Evolutionary conservation across 805 yeast genomes (phyloP), one percentile per base, ranked within the genome.

Genomic region (Ogataea sp.): DNA sequence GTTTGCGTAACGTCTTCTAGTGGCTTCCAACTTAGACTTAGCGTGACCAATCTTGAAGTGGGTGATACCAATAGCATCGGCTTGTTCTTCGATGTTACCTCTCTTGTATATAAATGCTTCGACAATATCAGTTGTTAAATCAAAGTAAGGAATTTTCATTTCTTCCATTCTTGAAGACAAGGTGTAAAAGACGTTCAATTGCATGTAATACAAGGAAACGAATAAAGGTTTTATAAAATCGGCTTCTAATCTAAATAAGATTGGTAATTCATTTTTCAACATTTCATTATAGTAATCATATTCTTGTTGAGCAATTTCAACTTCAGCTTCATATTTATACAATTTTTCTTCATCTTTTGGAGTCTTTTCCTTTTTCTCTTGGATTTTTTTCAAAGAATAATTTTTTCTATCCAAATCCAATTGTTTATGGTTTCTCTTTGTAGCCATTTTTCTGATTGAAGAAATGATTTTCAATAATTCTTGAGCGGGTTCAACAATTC

Each of bases 121-220:
- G 39, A 83, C 70, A 46, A 93, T 84, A 58, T 88, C 97, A 34
- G 84, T 71, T 37, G 76, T 69, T 56, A 93, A 69, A 58, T 93
- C 95, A 62, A 93, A 93, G 65, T 93, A 93, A 14, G 97, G 96
- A 49, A 93, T 93, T 66, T 93, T 88, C 84, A 90, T 80, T 57
- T 86, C 95, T 64, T 90, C 96, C 86, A 90, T 85, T 52, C 84
- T 76, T 56, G 74, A 82, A 68, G 85, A 89, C 45, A 93, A 69
- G 1, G 96, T 88, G 71, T 93, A 93, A 62, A 89, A 93, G 42
- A 93, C 87, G 67, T 93, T 93, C 68, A 93, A 75, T 68, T 93
- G 98, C 97, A 93, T 93, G 71, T 79, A 93, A 65, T 93, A 93
- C 62, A 93, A 81, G 40, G 94, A 82, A 52, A 90, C 93, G 65